A percentile compares a stretch with the other conserved stretches of the same genome.
Evolutionary conservation across 2,329 filamentous ascomycete species (phyloP).

Genomic region (Ilyonectria mors-panacis): DNA sequence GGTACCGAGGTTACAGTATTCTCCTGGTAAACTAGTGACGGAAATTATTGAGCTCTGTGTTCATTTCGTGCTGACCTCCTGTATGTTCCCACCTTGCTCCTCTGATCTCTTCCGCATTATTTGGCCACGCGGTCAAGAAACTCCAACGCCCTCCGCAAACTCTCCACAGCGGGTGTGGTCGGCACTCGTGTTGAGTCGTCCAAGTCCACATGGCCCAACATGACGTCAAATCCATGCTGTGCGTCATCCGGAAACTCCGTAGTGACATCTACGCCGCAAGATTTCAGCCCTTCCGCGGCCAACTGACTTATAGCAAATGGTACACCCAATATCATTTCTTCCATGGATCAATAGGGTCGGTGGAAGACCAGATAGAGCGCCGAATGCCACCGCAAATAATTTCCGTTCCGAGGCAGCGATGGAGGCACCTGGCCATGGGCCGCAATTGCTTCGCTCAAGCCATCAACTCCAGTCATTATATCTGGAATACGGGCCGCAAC

Average conservation of each 20-base stretch:
- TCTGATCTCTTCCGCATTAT: no score
- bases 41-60: no score
- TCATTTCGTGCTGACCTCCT: no score
- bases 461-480: constrained; percentile 38
- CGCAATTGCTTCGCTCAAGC: constrained; percentile 25
- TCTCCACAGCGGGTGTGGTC: constrained; percentile 8
- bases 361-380: constrained; percentile 20
- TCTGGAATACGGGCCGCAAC: constrained; percentile 39
- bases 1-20: no score
- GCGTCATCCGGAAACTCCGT: constrained; percentile 39
- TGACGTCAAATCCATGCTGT: constrained; percentile 40
- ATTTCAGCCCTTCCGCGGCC: constrained; percentile 35
- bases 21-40: no score
- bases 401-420: constrained; percentile 19
- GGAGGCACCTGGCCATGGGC: constrained; percentile 18
- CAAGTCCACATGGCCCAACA: constrained; percentile 31
- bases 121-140: constrained; percentile 25
- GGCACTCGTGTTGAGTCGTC: constrained; percentile 26
- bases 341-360: constrained; percentile 38
- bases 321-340: constrained; percentile 39
- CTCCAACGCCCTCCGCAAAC: constrained; percentile 27
- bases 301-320: constrained; percentile 30
- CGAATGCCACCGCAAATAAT: constrained; percentile 39
- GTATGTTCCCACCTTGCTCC: no score
- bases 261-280: constrained; percentile 17